phyloP scores from a whole-genome alignment of 306 rosid genomes.

The Acacia crassicarpa region DNA sequence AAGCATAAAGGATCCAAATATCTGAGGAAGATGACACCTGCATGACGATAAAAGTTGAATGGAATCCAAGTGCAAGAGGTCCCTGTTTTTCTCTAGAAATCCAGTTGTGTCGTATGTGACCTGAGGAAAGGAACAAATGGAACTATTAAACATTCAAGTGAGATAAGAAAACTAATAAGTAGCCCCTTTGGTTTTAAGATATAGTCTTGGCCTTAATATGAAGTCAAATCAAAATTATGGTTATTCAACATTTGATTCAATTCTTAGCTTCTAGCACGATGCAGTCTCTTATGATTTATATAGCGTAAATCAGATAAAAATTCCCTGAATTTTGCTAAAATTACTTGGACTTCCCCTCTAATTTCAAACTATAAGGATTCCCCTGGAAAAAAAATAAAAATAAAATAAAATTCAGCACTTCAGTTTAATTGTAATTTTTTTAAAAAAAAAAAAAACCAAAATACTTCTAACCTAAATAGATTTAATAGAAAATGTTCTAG shows the following conservation, averaged over 20 bases:
- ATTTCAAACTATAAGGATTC: not conserved
- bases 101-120: slow-evolving; percentile 91
- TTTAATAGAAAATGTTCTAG: not conserved
- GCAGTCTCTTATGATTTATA: not conserved
- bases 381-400: not conserved
- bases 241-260: not conserved
- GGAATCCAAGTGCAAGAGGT: slow-evolving; percentile 86
- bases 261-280: not conserved
- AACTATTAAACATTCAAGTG: slow-evolving; percentile 47
- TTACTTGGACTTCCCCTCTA: not conserved
- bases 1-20: slow-evolving; percentile 86
- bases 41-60: slow-evolving; percentile 94
- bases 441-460: not conserved
- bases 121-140: slow-evolving; percentile 55
- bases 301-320: not conserved
- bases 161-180: slow-evolving; percentile 15
- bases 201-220: not conserved
- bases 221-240: slow-evolving; percentile 24
- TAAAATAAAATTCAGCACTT: not conserved
- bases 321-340: not conserved
- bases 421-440: not conserved
- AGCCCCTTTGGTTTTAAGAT: slow-evolving; percentile 17
- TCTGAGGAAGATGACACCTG: slow-evolving; percentile 84
- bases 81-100: slow-evolving; percentile 97
- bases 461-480: not conserved